Conservation (phyloP, 1,139 yeast species). For the Wickerhamomyces sp. region DNA sequence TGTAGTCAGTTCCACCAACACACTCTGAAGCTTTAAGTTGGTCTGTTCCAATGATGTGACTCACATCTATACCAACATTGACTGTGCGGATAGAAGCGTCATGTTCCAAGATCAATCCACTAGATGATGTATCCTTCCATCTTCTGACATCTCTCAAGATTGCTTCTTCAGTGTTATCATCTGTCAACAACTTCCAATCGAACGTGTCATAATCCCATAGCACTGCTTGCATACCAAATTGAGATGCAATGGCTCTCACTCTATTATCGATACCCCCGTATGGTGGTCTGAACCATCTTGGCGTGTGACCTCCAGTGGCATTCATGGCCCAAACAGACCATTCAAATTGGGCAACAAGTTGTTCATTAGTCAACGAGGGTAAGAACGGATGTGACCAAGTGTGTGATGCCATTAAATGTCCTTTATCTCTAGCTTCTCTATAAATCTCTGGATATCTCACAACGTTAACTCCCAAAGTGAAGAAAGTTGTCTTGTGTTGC, state of each 20-base stretch:
- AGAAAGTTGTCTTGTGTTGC: constrained; percentile 62
- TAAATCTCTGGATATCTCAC: constrained; percentile 74
- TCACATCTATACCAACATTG: constrained; percentile 57
- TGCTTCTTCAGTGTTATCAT: constrained; percentile 39
- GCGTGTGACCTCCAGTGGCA: constrained; percentile 85
- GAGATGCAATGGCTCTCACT: constrained; percentile 70
- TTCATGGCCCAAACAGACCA: constrained; percentile 99
- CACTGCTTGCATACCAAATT: constrained; percentile 83
- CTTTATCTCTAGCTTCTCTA: constrained; percentile 45
- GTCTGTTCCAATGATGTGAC: constrained; percentile 43
- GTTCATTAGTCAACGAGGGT: constrained; percentile 71
- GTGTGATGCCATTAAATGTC: constrained; percentile 83
- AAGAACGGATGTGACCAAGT: constrained; percentile 90
- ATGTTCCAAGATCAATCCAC: constrained; percentile 79
- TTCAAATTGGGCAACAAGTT: constrained; percentile 81
- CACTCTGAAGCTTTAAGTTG: constrained; percentile 84
- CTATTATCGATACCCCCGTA: constrained; percentile 92
- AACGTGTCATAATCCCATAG: constrained; percentile 90
- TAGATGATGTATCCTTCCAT: constrained; percentile 41
- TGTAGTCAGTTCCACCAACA: constrained; percentile 52
- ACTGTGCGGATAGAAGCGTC: constrained; percentile 70
- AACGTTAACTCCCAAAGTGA: constrained; percentile 78
- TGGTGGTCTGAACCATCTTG: constrained; percentile 94
- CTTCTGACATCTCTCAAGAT: constrained; percentile 48
- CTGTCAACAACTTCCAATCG: constrained; percentile 74